Evolutionary conservation across 73 alveolate species (phyloP).

Genomic region (Tetrahymena borealis): DNA sequence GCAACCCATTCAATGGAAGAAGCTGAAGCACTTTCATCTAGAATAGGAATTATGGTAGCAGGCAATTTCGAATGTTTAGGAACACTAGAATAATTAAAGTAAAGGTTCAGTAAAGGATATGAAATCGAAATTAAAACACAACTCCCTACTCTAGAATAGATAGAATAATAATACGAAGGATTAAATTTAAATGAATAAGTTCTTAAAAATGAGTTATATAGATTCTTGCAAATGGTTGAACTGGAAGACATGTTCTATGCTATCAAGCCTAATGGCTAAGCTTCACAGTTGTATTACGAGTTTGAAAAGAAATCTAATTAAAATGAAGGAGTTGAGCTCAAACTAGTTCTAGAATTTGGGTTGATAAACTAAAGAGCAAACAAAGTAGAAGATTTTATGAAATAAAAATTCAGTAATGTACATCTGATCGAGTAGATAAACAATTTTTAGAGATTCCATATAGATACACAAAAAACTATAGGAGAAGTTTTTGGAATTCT

Average conservation of each 20-base stretch:
- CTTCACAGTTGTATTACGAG: too few relatives aligned
- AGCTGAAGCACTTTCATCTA: constrained; percentile 87
- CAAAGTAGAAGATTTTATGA: constrained; percentile 15
- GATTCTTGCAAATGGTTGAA: background rate
- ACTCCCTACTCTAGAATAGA: constrained; percentile 51
- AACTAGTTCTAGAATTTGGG: too few relatives aligned
- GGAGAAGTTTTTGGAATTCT: constrained; percentile 40
- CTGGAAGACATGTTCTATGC: constrained; percentile 24
- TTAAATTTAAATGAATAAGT: constrained; percentile 9
- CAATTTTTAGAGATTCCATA: constrained; percentile 28
- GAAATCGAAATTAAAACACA: constrained; percentile 74
- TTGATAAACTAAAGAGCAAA: too few relatives aligned
- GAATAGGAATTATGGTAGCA: constrained; percentile 89
- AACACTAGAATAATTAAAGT: constrained; percentile 75
- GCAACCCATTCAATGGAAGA: constrained; percentile 97
- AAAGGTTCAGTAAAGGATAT: constrained; percentile 88
- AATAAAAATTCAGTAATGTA: background rate
- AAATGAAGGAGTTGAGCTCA: too few relatives aligned
- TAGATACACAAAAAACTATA: constrained; percentile 19
- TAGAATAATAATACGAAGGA: constrained; percentile 4
- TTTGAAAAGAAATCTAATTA: too few relatives aligned
- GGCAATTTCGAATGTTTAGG: constrained; percentile 93
- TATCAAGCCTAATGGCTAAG: too few relatives aligned
- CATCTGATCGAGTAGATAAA: constrained; percentile 39
- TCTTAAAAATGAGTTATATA: background rate